Evolutionary conservation across 306 rosid genomes (phyloP).

Genomic region (Prunus mira): DNA sequence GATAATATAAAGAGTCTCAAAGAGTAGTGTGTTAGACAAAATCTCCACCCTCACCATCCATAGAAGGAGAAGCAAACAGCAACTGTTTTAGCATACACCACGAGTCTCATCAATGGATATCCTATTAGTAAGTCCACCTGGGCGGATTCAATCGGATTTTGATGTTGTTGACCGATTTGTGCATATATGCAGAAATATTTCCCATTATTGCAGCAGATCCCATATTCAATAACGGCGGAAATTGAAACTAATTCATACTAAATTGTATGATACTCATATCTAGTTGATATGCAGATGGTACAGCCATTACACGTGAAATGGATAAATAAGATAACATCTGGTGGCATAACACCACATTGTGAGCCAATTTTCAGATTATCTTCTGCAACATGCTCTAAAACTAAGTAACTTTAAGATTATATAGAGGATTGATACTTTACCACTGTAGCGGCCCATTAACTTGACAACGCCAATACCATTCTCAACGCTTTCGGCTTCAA

Average conservation of each 20-base stretch:
- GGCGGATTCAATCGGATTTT: no score
- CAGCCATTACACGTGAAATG: not conserved
- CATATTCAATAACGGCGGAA: no score
- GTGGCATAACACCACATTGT: not conserved
- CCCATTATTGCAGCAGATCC: no score
- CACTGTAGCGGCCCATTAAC: slow-evolving; percentile 75
- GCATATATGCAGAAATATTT: no score
- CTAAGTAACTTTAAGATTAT: not conserved
- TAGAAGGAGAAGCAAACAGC: no score
- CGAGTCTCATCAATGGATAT: no score
- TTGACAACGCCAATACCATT: slow-evolving; percentile 70
- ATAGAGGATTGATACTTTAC: slow-evolving; percentile 37
- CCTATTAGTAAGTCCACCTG: no score
- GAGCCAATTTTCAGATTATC: not conserved
- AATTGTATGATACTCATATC: not conserved
- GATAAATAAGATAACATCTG: not conserved
- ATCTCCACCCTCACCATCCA: no score
- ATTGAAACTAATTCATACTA: not conserved
- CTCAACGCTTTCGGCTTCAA: slow-evolving; percentile 68
- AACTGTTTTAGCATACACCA: no score
- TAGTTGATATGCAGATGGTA: not conserved
- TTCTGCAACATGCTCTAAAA: not conserved
- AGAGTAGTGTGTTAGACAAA: no score
- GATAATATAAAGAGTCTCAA: no score
- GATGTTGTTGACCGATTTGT: no score